A percentile compares a stretch with the other conserved stretches of the same genome.
These are phyloP conservation scores for Pseudopyrenochaeta lycopersici DNA, from an alignment of 2,329 filamentous ascomycete species.

Conservation along the genomic window DNA sequence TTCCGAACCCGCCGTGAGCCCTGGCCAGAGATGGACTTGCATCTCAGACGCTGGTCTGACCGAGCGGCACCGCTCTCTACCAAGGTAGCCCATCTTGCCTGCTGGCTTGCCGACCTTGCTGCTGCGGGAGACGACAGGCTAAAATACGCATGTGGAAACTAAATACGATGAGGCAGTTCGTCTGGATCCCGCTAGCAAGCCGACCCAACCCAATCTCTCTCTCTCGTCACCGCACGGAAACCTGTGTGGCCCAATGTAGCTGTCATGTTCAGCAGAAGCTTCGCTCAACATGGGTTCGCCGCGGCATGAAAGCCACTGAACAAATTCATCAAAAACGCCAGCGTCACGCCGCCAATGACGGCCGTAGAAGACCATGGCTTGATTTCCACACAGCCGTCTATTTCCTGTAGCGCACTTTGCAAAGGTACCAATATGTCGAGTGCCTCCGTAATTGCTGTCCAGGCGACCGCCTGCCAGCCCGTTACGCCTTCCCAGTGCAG, in stretches of 20 bases:
- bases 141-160: too few species aligned
- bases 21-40: background rate
- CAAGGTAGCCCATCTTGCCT: too few species aligned
- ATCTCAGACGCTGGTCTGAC: background rate
- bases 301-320: conserved; percentile 3
- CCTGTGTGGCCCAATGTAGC: background rate
- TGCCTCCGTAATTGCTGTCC: conserved; percentile 16
- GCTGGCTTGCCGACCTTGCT: too few species aligned
- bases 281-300: conserved; percentile 1
- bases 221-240: background rate
- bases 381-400: conserved; percentile 1
- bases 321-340: background rate
- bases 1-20: too few species aligned
- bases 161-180: too few species aligned
- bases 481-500: conserved; percentile 16
- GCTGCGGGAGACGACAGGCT: too few species aligned
- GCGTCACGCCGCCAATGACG: conserved; percentile 4
- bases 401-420: conserved; percentile 4
- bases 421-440: conserved; percentile 5
- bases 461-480: conserved; percentile 5
- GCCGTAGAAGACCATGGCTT: background rate
- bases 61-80: too few species aligned
- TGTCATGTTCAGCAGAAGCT: background rate
- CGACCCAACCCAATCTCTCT: background rate
- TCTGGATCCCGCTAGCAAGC: too few species aligned